Conservation (phyloP, 805 yeast species). For the Candida corydali region DNA sequence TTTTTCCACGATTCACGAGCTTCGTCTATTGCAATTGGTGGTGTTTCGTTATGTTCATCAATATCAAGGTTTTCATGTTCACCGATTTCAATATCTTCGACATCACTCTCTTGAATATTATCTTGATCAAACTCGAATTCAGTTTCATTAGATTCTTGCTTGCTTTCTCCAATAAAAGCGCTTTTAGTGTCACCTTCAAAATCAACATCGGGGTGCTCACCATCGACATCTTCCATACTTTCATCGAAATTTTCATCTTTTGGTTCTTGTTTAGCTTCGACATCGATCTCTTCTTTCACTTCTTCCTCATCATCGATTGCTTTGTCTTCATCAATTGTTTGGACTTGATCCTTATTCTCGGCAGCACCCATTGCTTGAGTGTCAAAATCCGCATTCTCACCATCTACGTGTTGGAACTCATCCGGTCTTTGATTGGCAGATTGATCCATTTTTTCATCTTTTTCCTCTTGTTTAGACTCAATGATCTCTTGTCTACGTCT, state of each 20-base stretch:
- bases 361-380: slow-evolving; percentile 95
- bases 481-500: slow-evolving; percentile 84
- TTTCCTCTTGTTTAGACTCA: slow-evolving; percentile 51
- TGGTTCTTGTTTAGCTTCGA: slow-evolving; percentile 18
- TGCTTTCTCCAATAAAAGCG: slow-evolving; percentile 48
- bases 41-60: slow-evolving; percentile 15
- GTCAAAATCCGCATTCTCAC: slow-evolving; percentile 70
- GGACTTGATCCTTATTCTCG: slow-evolving; percentile 63
- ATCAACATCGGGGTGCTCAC: slow-evolving; percentile 35
- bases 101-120: slow-evolving; percentile 13
- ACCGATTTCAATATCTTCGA: slow-evolving; percentile 16
- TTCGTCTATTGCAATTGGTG: slow-evolving; percentile 54
- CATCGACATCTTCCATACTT: slow-evolving; percentile 26
- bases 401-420: slow-evolving; percentile 80
- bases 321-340: slow-evolving; percentile 71
- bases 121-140: slow-evolving; percentile 11
- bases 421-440: slow-evolving; percentile 69
- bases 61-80: slow-evolving; percentile 9
- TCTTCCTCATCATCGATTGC: slow-evolving; percentile 70
- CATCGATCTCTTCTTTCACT: slow-evolving; percentile 13
- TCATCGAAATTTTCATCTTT: slow-evolving; percentile 27
- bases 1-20: slow-evolving; percentile 78
- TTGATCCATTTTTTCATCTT: slow-evolving; percentile 49
- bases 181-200: slow-evolving; percentile 48
- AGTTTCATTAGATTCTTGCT: slow-evolving; percentile 19